Base-by-base conservation (phyloP, 176 grass and related monocot species). In the Avena insularis region DNA sequence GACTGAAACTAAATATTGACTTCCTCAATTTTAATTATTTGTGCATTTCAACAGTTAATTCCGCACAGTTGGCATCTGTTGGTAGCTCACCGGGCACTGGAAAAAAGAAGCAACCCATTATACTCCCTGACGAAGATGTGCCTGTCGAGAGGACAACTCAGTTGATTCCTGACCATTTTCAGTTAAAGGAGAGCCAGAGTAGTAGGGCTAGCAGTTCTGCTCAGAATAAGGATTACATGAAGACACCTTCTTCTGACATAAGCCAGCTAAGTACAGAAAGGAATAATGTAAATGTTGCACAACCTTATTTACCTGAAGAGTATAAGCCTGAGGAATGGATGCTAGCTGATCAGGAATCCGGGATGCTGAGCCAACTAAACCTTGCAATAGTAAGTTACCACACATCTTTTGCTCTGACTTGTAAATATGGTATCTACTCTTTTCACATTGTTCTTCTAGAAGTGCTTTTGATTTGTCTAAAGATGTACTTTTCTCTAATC, bases 301-400 rank as follows among this genome's bases (percentile, higher is more conserved):
- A 84, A 86, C 53, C 89, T 75, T 78, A 68, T 87, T 94, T 86
- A 78, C 29, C 76, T 71, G 65, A 81, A 75, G 88, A 89, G 19
- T 98, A 96, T 86, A 96, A 96, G 87, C 89, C 97, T 71, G 97
- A 98, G 57, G 84, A 91, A 75, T 98, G 94, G 93, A 98, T 96
- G 92, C 62, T 92, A 31, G 80, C 75, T 78, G 89, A 90, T 50
- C 79, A 86, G 35, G 90, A 91, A 70, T 64, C 91, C 49, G 85
- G 84, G 87, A 35, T 11, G 69, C 79, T 87, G 84, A 96, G 70
- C 67, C 97, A 98, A 82, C 83, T 98, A 85, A 98, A 98, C 88
- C 94, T 98, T 88, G 94, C 97, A 85, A 98, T 96, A 88, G 97
- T 98, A 91, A 75, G 92, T 85, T 64, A 79, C 38, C 79, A 75